Evolutionary conservation across 495 filamentous ascomycete genomes (phyloP).

Genomic region (Hypoxylon subgilvum): DNA sequence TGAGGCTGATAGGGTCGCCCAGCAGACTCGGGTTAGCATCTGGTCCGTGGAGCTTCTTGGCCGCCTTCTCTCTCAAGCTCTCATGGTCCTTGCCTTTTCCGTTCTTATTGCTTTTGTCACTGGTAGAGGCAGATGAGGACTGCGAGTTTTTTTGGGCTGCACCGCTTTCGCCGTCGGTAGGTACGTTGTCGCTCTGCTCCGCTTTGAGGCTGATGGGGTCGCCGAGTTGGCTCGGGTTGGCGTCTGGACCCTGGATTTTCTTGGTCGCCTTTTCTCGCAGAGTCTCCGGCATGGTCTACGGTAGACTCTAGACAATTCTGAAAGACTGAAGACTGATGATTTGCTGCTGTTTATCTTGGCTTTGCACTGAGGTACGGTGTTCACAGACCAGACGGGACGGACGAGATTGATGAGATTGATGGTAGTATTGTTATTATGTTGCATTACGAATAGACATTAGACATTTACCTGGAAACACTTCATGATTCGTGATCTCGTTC

Average conservation of each 20-base stretch:
- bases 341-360: too few relatives aligned
- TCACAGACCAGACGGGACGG: not conserved
- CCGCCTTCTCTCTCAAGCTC: slow-evolving; percentile 41
- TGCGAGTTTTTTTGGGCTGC: slow-evolving; percentile 3
- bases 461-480: slow-evolving; percentile 5
- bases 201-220: slow-evolving; percentile 53
- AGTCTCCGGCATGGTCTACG: slow-evolving; percentile 39
- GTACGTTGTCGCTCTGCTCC: slow-evolving; percentile 42
- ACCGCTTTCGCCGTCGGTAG: slow-evolving; percentile 30
- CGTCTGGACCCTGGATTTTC: slow-evolving; percentile 44
- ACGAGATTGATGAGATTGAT: not conserved
- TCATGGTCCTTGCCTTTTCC: slow-evolving; percentile 7
- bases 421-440: slow-evolving; percentile 3
- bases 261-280: slow-evolving; percentile 46
- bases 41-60: slow-evolving; percentile 45
- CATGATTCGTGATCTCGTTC: slow-evolving; percentile 35
- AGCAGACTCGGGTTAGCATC: slow-evolving; percentile 49
- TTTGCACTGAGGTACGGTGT: too few relatives aligned
- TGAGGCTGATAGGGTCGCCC: slow-evolving; percentile 51
- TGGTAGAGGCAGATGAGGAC: not conserved
- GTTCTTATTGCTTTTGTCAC: not conserved
- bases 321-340: too few relatives aligned
- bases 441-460: not conserved
- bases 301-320: too few relatives aligned
- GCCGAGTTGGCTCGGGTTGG: slow-evolving; percentile 52